Evolutionary conservation across 2,329 filamentous ascomycete species (phyloP).

Genomic region (Cadophora luteo-olivacea): DNA sequence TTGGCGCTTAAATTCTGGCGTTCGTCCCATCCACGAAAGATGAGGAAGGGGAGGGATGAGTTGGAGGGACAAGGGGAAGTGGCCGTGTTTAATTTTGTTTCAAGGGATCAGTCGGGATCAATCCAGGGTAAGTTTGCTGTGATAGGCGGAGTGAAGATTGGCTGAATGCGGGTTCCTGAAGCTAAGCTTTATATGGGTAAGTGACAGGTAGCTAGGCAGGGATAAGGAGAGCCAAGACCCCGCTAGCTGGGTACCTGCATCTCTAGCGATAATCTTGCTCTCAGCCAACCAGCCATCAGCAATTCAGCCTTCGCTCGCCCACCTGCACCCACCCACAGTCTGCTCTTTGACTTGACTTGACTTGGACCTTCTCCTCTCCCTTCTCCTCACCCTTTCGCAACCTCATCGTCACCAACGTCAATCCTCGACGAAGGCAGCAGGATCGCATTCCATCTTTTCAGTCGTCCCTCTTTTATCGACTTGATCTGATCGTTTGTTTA

Average conservation of each 20-base stretch:
- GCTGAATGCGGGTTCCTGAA: background rate
- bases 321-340: background rate
- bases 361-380: background rate
- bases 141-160: background rate
- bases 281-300: background rate
- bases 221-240: background rate
- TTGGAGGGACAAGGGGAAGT: background rate
- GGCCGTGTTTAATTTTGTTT: constrained; percentile 12
- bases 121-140: background rate
- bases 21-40: background rate
- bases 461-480: constrained; percentile 40
- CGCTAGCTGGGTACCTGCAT: background rate
- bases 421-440: constrained; percentile 10
- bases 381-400: constrained; percentile 16
- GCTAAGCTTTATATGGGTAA: background rate
- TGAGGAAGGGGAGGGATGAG: too few relatives aligned
- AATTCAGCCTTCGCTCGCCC: background rate
- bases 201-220: background rate
- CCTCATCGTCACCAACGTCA: constrained; percentile 22
- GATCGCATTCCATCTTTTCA: constrained; percentile 12
- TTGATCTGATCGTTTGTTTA: constrained; percentile 19
- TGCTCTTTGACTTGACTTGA: background rate
- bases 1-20: constrained; percentile 2
- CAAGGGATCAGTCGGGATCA: background rate
- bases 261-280: background rate